Base-by-base conservation (phyloP, 1,284 basidiomycete genomes). In the Ceratobasidium theobromae region DNA sequence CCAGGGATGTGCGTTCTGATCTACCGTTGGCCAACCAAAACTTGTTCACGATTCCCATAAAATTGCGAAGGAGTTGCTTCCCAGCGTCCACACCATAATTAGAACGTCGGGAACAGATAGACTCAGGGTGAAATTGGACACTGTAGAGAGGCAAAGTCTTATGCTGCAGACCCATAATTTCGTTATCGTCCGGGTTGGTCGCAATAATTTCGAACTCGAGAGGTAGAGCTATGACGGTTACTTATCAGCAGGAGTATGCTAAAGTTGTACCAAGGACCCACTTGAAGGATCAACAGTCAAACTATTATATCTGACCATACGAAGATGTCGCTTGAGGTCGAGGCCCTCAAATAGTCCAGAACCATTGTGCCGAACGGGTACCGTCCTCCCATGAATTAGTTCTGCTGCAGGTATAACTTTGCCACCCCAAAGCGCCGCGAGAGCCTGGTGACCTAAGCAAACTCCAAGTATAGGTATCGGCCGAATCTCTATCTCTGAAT, bases 41-140 rank as follows among this genome's bases (percentile, higher is more conserved):
- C 68, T 5, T 74, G 71, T 48, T 75, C 72, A 16, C 40, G 71
- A 14, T 66, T 66, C 23, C 72, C 65, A 54, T 79, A 72, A 91
- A 91, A 73, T 90, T 91, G 14, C 74, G 74, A 49, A 91, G 69
- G n/a, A 90, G 82, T 58, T 84, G 80, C 16, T 80, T 71, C 1
- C 88, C 89, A 9, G 86, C 86, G 1, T 80, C 82, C 51, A 78
- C 76, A 1, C 87, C 90, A 18, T 18, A 27, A 25, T 32, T 45
- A 6, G 55, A 58, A 2, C 55, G 25, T 25, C 55, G 41, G 25
- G 55, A 58, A 69, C 86, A 81, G 1, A 86, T 83, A 6, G 86
- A 91, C 76, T 96, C 95, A 0, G 95, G 96, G 75, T 98, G 96
- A 73, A 97, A 98, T 74, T 98, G 95, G 1, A 98, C 94, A 2